Evolutionary conservation across 495 filamentous ascomycete species (phyloP).

Genomic region (Physcia stellaris): DNA sequence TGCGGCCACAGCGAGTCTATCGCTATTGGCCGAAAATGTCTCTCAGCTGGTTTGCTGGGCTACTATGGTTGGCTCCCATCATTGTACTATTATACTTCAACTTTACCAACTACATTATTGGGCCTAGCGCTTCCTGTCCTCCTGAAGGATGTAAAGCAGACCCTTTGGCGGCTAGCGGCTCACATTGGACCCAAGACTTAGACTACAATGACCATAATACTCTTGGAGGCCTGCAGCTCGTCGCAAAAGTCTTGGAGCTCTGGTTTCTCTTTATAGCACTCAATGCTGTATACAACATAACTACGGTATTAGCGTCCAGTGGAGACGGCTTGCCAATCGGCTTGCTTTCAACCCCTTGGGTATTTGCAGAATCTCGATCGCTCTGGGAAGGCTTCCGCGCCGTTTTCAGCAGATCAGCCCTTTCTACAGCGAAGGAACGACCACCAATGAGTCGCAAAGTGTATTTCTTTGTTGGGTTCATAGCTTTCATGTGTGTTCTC

Average conservation of each 20-base stretch:
- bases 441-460: slow-evolving; percentile 3
- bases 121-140: slow-evolving; percentile 15
- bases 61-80: slow-evolving; percentile 17
- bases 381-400: slow-evolving; percentile 10
- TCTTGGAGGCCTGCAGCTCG: slow-evolving; percentile 15
- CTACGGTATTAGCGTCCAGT: slow-evolving; percentile 13
- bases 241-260: slow-evolving; percentile 16
- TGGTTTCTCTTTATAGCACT: slow-evolving; percentile 18
- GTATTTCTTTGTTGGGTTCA: slow-evolving; percentile 10
- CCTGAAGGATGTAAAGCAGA: slow-evolving; percentile 6
- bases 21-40: too few species aligned
- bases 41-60: too few species aligned
- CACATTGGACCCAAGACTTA: slow-evolving; percentile 5
- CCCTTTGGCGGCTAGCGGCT: background rate
- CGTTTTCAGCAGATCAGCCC: slow-evolving; percentile 10
- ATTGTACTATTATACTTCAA: slow-evolving; percentile 13
- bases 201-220: slow-evolving; percentile 14
- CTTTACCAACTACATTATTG: slow-evolving; percentile 12
- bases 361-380: slow-evolving; percentile 17
- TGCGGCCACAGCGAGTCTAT: too few species aligned
- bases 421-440: slow-evolving; percentile 3
- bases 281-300: slow-evolving; percentile 13
- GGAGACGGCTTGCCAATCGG: slow-evolving; percentile 14
- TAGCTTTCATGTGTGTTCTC: slow-evolving; percentile 12
- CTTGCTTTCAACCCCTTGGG: slow-evolving; percentile 13